Conservation (phyloP, 805 yeast species). For the Candida railenensis region DNA sequence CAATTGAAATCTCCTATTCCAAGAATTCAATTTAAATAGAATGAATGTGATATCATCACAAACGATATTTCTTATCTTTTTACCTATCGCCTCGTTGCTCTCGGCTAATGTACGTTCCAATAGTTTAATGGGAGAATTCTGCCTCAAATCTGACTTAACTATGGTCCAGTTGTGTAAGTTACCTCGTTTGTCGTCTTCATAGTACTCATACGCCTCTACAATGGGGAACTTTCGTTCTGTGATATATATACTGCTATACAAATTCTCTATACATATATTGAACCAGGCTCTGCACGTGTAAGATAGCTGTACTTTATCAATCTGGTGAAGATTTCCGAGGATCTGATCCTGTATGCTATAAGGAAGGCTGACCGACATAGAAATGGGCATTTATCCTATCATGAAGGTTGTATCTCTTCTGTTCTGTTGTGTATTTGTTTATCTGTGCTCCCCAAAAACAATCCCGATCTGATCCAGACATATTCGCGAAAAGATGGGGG, state of each 20-base stretch:
- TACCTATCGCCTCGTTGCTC: neutral
- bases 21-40: slow-evolving; percentile 12
- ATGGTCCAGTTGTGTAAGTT: slow-evolving; percentile 5
- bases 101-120: slow-evolving; percentile 8
- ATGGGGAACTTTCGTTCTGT: slow-evolving; percentile 4
- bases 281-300: slow-evolving; percentile 7
- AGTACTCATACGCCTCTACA: neutral
- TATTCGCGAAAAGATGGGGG: no score
- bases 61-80: slow-evolving; percentile 4
- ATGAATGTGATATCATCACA: slow-evolving; percentile 12
- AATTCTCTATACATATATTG: neutral
- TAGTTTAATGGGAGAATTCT: slow-evolving; percentile 3
- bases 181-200: neutral
- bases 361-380: neutral
- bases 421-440: no score
- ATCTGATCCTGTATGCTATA: neutral
- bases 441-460: no score
- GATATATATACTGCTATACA: slow-evolving; percentile 11
- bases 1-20: slow-evolving; percentile 8
- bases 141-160: neutral
- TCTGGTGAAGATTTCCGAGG: neutral
- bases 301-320: slow-evolving; percentile 6
- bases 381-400: no score
- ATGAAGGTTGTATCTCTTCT: no score
- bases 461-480: no score